Evolutionary conservation across 176 grass and related monocot genomes (phyloP), one percentile per base, ranked within the genome.

Genomic region (Aegilops sharonensis): DNA sequence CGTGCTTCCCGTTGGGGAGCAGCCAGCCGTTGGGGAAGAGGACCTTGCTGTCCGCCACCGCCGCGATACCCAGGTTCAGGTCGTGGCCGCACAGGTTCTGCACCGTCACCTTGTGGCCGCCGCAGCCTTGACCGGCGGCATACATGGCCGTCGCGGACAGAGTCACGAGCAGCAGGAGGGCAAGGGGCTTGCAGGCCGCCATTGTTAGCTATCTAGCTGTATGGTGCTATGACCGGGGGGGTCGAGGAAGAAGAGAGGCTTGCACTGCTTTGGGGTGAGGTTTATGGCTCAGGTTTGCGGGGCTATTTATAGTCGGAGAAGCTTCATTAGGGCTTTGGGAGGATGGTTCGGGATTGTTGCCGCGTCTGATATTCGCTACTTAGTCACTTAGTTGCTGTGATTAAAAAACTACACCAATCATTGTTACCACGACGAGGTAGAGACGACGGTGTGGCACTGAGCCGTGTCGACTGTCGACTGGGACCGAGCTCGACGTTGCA

Each of bases 11-110:
- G 72, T 75, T 45, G 3, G 40, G 72, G 43, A 75, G 72, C 24
- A 57, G 54, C 54, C 54, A 57, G 54, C 54, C 54, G 54, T 57
- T 57, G 54, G 54, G 54, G 54, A 57, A 57, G 54, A 75, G 72
- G 42, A 75, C 48, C 20, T 36, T 48, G 89, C 85, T 84, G 75
- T 80, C 66, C 2, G 85, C 81, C 6, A 79, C 64, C 1, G 80
- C 75, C 3, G 54, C 35, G 6, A 78, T 36, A 0, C 57, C 48
- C 5, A 87, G 59, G 2, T 7, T 1, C 23, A 91, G 81, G 76
- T 87, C 81, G 75, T 56, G 81, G 0, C 60, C 48, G 42, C 68
- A 75, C 0, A 87, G 47, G 89, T 91, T 91, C 89, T 91, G 85
- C 21, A 91, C 68, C 60, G 89, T 91, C 9, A 91, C 32, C 89